These are phyloP conservation scores for Tylopilus sp. DNA, from an alignment of 1,284 basidiomycete genomes.

Conservation along the genomic window DNA sequence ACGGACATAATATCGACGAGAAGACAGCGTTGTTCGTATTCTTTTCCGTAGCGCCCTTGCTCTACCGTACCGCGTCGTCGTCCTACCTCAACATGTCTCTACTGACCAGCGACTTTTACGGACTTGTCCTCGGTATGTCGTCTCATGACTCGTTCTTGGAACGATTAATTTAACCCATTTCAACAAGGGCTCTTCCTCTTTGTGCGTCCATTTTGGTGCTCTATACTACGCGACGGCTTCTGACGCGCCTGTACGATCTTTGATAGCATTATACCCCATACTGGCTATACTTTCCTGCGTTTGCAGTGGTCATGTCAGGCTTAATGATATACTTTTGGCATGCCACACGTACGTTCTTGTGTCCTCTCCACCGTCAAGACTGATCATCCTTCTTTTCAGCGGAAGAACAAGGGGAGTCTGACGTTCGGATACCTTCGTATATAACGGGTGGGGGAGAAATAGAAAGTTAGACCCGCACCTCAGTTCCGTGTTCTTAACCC, in stretches of 20 bases:
- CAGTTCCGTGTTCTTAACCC: not conserved
- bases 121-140: conserved; percentile 78
- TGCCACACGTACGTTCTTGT: conserved; percentile 70
- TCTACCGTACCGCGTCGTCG: conserved; percentile 86
- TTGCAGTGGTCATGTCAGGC: conserved; percentile 73
- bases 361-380: not conserved
- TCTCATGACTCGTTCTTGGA: not conserved
- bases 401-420: conserved; percentile 40
- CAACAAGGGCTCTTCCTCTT: conserved; percentile 71
- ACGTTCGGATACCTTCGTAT: conserved; percentile 37
- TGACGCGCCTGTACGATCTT: conserved; percentile 4
- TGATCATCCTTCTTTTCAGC: conserved; percentile 24
- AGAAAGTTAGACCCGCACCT: conserved; percentile 20
- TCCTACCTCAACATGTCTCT: conserved; percentile 87
- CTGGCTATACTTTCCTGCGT: conserved; percentile 88
- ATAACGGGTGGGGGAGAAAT: conserved; percentile 8
- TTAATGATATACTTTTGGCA: conserved; percentile 86
- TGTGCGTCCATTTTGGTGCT: conserved; percentile 49
- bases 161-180: conserved; percentile 9
- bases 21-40: conserved; percentile 75
- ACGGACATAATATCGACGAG: conserved; percentile 18
- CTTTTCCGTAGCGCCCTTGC: conserved; percentile 85
- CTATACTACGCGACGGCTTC: not conserved
- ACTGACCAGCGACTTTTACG: conserved; percentile 89
- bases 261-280: conserved; percentile 79